These are phyloP conservation scores for Acacia melanoxylon DNA, from an alignment of 306 rosid genomes.

Conservation along the genomic window DNA sequence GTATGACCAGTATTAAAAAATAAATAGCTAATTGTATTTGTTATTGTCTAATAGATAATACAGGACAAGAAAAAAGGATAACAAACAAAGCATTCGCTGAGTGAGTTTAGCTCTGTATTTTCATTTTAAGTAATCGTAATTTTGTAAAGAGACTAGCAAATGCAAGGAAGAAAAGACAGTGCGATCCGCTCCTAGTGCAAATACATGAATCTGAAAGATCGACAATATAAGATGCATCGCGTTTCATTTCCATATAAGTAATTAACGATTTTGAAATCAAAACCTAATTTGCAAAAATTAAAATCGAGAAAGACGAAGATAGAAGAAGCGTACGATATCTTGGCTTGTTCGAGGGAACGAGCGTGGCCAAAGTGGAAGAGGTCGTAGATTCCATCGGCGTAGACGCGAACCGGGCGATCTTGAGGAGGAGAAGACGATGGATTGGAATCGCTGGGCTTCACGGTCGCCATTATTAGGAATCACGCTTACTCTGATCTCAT, in stretches of 20 bases:
- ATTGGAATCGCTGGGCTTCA: not conserved
- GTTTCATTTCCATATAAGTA: not conserved
- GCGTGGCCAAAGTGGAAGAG: constrained; percentile 89
- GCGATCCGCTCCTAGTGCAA: not conserved
- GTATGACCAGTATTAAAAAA: not conserved
- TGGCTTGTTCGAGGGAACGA: constrained; percentile 88
- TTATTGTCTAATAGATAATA: not conserved
- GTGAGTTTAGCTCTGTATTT: not conserved
- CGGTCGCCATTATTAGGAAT: not conserved
- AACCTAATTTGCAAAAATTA: not conserved
- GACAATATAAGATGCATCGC: not conserved
- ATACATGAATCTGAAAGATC: not conserved
- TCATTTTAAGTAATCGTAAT: too few relatives aligned
- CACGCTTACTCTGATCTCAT: not conserved
- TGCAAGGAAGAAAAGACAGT: not conserved
- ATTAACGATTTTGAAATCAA: not conserved
- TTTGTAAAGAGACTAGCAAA: too few relatives aligned
- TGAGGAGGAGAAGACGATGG: constrained; percentile 24
- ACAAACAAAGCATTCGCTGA: not conserved
- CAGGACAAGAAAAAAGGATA: not conserved
- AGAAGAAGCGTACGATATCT: constrained; percentile 51
- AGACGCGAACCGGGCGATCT: constrained; percentile 65
- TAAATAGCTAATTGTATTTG: too few relatives aligned
- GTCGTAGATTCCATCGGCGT: constrained; percentile 90
- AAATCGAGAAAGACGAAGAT: not conserved